Evolutionary conservation across 768 basidiomycete species (phyloP).

Genomic region (Leccinum truebloodii): DNA sequence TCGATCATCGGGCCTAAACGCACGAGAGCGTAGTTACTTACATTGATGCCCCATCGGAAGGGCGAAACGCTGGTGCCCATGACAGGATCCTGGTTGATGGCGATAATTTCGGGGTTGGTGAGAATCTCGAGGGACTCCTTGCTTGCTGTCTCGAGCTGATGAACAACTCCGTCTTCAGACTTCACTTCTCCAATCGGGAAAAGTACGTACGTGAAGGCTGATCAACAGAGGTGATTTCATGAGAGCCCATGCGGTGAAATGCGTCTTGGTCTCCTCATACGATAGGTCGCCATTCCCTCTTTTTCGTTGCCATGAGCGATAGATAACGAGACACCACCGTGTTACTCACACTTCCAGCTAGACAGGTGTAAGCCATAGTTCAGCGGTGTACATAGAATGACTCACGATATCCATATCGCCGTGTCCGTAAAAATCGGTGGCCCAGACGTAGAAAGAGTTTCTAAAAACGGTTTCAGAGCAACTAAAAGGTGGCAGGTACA

Average conservation of each 20-base stretch:
- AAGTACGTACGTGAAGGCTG: slow-evolving; percentile 50
- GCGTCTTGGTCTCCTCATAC: slow-evolving; percentile 64
- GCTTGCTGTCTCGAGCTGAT: slow-evolving; percentile 51
- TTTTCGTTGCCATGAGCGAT: not conserved
- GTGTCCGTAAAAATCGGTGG: slow-evolving; percentile 66
- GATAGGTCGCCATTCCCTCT: slow-evolving; percentile 66
- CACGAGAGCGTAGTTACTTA: slow-evolving; percentile 31
- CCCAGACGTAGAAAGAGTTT: slow-evolving; percentile 64
- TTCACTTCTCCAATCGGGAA: slow-evolving; percentile 7
- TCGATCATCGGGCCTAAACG: not conserved
- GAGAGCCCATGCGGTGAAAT: slow-evolving; percentile 73
- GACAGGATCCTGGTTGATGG: slow-evolving; percentile 68
- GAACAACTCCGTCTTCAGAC: not conserved
- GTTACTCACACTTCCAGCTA: slow-evolving; percentile 56
- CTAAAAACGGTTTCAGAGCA: slow-evolving; percentile 33
- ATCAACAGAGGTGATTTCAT: slow-evolving; percentile 70
- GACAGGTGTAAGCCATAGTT: slow-evolving; percentile 1
- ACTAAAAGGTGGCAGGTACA: not conserved
- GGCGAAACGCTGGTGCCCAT: slow-evolving; percentile 62
- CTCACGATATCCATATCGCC: slow-evolving; percentile 70
- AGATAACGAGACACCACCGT: not conserved
- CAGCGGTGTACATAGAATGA: slow-evolving; percentile 9
- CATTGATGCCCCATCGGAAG: slow-evolving; percentile 69
- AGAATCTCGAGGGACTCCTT: slow-evolving; percentile 55
- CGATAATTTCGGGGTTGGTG: slow-evolving; percentile 63